Percentiles rank a stretch among this genome's conserved stretches.
These are phyloP conservation scores for Diddensiella santjacobensis DNA, from an alignment of 805 yeast genomes.

Conservation along the genomic window DNA sequence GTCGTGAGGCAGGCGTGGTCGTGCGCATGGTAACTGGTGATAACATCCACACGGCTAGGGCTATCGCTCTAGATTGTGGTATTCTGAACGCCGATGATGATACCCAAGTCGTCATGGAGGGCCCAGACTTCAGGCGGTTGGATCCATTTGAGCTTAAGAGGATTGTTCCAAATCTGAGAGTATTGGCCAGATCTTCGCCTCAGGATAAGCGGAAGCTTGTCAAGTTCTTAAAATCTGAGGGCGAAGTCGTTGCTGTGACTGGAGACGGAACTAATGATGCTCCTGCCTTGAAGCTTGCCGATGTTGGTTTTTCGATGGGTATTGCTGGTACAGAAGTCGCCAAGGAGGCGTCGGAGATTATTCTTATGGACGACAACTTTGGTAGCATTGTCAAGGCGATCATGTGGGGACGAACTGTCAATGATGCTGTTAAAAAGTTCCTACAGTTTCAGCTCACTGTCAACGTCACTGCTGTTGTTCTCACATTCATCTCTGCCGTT, in stretches of 20 bases:
- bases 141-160: conserved; percentile 50
- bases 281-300: conserved; percentile 93
- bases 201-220: conserved; percentile 90
- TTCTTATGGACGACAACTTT: conserved; percentile 91
- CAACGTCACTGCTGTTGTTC: conserved; percentile 90
- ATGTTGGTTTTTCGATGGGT: conserved; percentile 99
- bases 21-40: conserved; percentile 99
- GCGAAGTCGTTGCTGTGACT: conserved; percentile 97
- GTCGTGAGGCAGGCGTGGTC: conserved; percentile 86
- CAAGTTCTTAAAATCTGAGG: conserved; percentile 67
- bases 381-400: conserved; percentile 93
- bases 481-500: conserved; percentile 92
- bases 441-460: conserved; percentile 96
- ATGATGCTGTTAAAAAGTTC: conserved; percentile 89
- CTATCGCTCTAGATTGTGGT: conserved; percentile 84
- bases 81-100: conserved; percentile 52
- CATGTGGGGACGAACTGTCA: conserved; percentile 98
- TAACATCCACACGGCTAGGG: conserved; percentile 83
- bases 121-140: conserved; percentile 79
- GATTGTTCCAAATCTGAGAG: conserved; percentile 71
- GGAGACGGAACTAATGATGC: conserved; percentile 99
- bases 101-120: conserved; percentile 77
- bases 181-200: conserved; percentile 92
- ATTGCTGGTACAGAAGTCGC: conserved; percentile 98
- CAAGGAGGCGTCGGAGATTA: conserved; percentile 92